Conservation (phyloP, 768 basidiomycete species). For the Termitomyces sp. region DNA sequence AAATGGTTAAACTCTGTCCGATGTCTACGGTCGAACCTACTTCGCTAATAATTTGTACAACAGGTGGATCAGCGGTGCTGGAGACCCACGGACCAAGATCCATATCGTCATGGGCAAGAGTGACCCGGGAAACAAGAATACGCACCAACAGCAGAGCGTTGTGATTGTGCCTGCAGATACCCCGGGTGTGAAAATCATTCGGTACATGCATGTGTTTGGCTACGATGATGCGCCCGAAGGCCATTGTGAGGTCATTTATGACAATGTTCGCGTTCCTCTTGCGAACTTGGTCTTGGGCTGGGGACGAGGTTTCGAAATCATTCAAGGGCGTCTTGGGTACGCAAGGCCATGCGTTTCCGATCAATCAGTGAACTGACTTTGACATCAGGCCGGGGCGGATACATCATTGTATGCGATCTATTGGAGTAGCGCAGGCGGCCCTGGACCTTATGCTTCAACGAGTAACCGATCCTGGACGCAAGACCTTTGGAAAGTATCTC, state of each 20-base stretch:
- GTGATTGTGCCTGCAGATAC: conserved; percentile 89
- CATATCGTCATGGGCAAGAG: conserved; percentile 96
- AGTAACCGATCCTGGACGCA: conserved; percentile 86
- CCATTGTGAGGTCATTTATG: conserved; percentile 92
- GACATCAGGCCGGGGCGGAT: conserved; percentile 80
- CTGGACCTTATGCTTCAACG: conserved; percentile 86
- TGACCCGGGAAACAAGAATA: conserved; percentile 73
- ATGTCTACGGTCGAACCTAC: neutral
- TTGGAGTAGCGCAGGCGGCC: conserved; percentile 82
- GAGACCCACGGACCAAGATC: conserved; percentile 82
- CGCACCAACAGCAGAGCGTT: conserved; percentile 85
- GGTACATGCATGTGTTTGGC: conserved; percentile 93
- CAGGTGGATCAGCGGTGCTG: conserved; percentile 98
- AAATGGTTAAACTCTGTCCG: conserved; percentile 64
- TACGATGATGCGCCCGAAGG: conserved; percentile 97
- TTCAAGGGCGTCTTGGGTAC: conserved; percentile 93
- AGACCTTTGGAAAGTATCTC: conserved; percentile 91
- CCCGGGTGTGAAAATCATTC: conserved; percentile 82
- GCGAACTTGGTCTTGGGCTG: conserved; percentile 84
- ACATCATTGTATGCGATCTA: conserved; percentile 97
- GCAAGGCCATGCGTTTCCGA: conserved; percentile 10
- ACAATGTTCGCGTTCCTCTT: conserved; percentile 87
- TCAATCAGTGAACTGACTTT: neutral
- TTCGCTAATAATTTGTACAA: neutral
- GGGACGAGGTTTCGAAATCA: conserved; percentile 96